Evolutionary conservation across 2,329 filamentous ascomycete species (phyloP).

Genomic region (Thielaviopsis musarum): DNA sequence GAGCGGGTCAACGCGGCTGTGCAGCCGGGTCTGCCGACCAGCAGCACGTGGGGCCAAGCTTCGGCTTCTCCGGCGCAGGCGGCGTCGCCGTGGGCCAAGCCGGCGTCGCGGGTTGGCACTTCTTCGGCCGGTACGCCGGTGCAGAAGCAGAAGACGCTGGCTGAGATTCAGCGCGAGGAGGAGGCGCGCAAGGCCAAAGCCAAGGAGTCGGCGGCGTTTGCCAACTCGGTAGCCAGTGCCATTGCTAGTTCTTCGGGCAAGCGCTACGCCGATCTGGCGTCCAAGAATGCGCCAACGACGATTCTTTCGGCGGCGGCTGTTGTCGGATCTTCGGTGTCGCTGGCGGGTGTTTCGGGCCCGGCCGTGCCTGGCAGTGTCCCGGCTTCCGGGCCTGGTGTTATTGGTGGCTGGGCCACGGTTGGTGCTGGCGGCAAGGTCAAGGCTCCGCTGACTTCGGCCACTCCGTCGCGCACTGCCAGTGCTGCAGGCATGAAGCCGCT

Average conservation of each 20-base stretch:
- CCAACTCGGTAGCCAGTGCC: conserved; percentile 18
- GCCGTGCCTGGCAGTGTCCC: no score
- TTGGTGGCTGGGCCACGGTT: conserved; percentile 86
- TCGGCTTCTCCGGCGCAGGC: conserved; percentile 44
- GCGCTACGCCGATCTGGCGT: conserved; percentile 85
- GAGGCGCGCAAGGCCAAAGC: conserved; percentile 73
- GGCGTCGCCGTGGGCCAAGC: conserved; percentile 51
- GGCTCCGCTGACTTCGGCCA: conserved; percentile 27
- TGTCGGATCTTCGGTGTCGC: conserved; percentile 22
- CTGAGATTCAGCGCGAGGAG: conserved; percentile 94
- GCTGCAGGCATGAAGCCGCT: conserved; percentile 27
- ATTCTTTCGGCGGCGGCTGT: conserved; percentile 20
- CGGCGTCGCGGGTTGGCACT: conserved; percentile 19
- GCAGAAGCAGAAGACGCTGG: conserved; percentile 66
- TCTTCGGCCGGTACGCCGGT: conserved; percentile 24
- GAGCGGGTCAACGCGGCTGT: conserved; percentile 33
- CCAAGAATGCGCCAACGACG: conserved; percentile 38
- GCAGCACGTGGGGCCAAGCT: conserved; percentile 74
- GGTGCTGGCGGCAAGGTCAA: conserved; percentile 89
- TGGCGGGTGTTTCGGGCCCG: conserved; percentile 19
- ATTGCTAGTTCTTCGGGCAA: conserved; percentile 43
- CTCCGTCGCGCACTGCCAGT: conserved; percentile 25
- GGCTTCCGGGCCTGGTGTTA: conserved; percentile 22
- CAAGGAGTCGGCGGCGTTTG: conserved; percentile 28
- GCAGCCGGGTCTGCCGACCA: conserved; percentile 65